These are phyloP conservation scores for Aureobasidium uvarum DNA, from an alignment of 2,329 filamentous ascomycete species.

Conservation along the genomic window DNA sequence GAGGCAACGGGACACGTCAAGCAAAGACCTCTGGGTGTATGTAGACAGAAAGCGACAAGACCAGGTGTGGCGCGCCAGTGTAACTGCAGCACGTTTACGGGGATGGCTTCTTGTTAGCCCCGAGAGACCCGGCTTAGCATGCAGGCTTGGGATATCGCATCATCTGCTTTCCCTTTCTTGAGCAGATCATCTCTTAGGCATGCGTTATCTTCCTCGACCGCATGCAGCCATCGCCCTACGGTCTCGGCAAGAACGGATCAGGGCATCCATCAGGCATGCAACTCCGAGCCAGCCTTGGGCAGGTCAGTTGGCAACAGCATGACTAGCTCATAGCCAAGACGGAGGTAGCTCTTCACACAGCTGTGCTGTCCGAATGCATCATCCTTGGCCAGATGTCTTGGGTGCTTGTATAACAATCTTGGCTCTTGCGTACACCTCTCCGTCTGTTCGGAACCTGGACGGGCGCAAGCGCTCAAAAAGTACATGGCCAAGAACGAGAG, in stretches of 20 bases:
- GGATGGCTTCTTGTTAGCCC: not conserved
- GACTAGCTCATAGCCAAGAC: not conserved
- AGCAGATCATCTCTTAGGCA: not conserved
- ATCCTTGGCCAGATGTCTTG: not conserved
- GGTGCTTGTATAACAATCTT: conserved; percentile 3
- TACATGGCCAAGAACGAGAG: not conserved
- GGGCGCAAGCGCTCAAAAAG: not conserved
- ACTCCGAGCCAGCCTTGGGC: not conserved
- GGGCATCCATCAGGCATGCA: not conserved
- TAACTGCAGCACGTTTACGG: not conserved
- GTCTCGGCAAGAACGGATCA: not conserved
- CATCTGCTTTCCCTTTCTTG: not conserved
- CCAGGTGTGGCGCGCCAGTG: not conserved
- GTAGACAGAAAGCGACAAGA: no score
- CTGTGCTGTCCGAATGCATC: not conserved
- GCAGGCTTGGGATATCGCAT: not conserved
- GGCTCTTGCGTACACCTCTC: not conserved
- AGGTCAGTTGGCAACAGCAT: not conserved
- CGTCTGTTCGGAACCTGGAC: not conserved
- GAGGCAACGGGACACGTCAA: not conserved
- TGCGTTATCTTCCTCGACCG: not conserved
- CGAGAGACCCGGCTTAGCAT: conserved; percentile 1
- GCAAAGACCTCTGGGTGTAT: not conserved
- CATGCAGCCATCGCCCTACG: not conserved
- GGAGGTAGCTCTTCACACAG: not conserved